Conservation (phyloP, 1,139 yeast species). For the Suhomyces bokatorum region DNA sequence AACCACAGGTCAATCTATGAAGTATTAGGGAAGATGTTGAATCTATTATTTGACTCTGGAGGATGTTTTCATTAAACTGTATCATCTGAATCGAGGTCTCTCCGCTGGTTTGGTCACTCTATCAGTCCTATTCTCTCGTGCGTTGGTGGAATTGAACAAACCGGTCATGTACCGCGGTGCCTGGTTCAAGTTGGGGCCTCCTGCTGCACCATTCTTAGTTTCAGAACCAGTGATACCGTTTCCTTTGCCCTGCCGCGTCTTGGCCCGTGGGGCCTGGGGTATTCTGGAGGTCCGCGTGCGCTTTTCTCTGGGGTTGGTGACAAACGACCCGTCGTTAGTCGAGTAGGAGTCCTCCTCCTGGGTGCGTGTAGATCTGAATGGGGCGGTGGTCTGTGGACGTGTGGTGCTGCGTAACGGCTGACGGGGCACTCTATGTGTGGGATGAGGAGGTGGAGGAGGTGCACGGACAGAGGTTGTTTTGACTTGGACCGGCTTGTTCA, state of each 20-base stretch:
- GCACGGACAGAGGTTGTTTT: not conserved
- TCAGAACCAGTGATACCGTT: not conserved
- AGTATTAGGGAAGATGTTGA: no score
- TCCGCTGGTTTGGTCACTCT: not conserved
- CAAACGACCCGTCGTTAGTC: conserved; percentile 28
- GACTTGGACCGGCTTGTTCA: not conserved
- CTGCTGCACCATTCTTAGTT: not conserved
- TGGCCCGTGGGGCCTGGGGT: conserved; percentile 16
- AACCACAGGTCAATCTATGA: no score
- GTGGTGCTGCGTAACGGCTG: not conserved
- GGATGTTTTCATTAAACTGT: no score
- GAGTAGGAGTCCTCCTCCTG: conserved; percentile 22
- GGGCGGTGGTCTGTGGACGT: not conserved
- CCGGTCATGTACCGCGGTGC: conserved; percentile 48
- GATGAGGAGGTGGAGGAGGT: not conserved
- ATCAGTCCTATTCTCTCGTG: conserved; percentile 7
- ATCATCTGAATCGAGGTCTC: conserved; percentile 10
- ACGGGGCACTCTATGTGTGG: not conserved
- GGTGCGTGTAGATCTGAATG: not conserved
- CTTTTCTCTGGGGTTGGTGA: conserved; percentile 19
- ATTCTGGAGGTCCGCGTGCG: conserved; percentile 16
- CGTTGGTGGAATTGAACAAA: conserved; percentile 28
- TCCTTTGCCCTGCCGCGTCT: not conserved
- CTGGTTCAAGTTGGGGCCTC: conserved; percentile 44
- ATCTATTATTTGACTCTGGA: no score